phyloP scores from a whole-genome alignment of 352 stramenopile genomes.

The Phytophthora constricta region DNA sequence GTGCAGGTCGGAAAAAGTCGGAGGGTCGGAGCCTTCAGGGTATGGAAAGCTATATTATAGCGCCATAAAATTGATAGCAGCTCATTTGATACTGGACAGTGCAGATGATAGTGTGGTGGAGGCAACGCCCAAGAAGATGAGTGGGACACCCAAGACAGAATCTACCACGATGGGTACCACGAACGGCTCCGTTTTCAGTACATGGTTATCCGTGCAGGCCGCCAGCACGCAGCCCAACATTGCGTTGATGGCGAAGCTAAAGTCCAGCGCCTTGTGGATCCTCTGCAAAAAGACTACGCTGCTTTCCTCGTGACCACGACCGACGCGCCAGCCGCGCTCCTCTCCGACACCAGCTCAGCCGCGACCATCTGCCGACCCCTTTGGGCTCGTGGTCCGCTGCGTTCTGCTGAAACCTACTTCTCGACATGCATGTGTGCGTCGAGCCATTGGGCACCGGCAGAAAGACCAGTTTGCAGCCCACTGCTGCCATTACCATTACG shows the following conservation, averaged over 20 bases:
- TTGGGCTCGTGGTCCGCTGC: constrained; percentile 14
- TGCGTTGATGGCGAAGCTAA: constrained; percentile 40
- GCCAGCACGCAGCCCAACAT: constrained; percentile 42
- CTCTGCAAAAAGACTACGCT: constrained; percentile 49
- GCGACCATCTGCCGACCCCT: constrained; percentile 39
- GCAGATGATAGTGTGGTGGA: constrained; percentile 54
- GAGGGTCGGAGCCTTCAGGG: too few relatives aligned
- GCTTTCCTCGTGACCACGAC: constrained; percentile 18
- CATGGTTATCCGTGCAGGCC: constrained; percentile 30
- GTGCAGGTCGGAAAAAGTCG: too few relatives aligned
- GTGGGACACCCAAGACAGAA: constrained; percentile 45
- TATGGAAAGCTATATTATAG: too few relatives aligned
- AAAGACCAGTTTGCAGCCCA: constrained; percentile 45
- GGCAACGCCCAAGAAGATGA: constrained; percentile 53
- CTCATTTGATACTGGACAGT: constrained; percentile 53
- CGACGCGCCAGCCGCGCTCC: constrained; percentile 1
- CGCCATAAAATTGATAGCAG: constrained; percentile 25
- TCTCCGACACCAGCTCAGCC: constrained; percentile 38
- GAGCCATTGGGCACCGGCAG: constrained; percentile 34
- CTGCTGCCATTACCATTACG: constrained; percentile 40
- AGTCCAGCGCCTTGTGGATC: constrained; percentile 49
- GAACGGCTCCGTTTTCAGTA: constrained; percentile 41
- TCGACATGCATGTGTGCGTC: constrained; percentile 39
- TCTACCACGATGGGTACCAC: constrained; percentile 54
- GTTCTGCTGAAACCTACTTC: constrained; percentile 39